Evolutionary conservation across 2,329 filamentous ascomycete genomes (phyloP).

Genomic region (Trichoderma sp.): DNA sequence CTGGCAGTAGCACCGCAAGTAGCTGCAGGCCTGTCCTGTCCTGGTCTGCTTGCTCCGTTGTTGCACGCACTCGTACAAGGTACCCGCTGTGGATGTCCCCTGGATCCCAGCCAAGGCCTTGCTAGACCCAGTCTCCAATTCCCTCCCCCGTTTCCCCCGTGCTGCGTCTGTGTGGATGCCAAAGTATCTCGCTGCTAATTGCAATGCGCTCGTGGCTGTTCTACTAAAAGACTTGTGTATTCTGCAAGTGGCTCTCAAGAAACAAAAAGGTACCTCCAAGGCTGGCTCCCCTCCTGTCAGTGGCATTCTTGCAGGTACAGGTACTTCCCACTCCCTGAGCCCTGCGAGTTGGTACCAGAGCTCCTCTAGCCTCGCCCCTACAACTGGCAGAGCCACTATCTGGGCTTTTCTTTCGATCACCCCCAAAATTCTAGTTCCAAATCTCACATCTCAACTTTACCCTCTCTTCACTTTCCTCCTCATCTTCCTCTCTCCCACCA

Average conservation of each 20-base stretch:
- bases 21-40: neutral
- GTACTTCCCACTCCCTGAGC: conserved; percentile 17
- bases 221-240: neutral
- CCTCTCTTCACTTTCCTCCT: conserved; percentile 25
- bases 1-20: neutral
- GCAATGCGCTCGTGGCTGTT: conserved; percentile 6
- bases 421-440: conserved; percentile 27
- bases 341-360: conserved; percentile 15
- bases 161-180: conserved; percentile 17
- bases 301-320: neutral
- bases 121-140: neutral
- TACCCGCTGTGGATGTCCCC: conserved; percentile 16
- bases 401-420: conserved; percentile 23
- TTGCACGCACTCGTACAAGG: conserved; percentile 18
- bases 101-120: neutral
- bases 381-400: conserved; percentile 20
- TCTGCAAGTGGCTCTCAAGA: neutral
- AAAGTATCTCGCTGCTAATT: neutral
- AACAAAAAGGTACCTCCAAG: conserved; percentile 12
- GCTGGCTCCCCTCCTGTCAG: neutral
- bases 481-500: conserved; percentile 1
- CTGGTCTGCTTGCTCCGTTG: conserved; percentile 2
- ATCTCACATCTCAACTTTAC: conserved; percentile 25
- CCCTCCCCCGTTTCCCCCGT: conserved; percentile 20
- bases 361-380: conserved; percentile 17